These are phyloP conservation scores for Pseudovirgaria hyperparasitica DNA, from an alignment of 2,329 filamentous ascomycete genomes.

Conservation along the genomic window DNA sequence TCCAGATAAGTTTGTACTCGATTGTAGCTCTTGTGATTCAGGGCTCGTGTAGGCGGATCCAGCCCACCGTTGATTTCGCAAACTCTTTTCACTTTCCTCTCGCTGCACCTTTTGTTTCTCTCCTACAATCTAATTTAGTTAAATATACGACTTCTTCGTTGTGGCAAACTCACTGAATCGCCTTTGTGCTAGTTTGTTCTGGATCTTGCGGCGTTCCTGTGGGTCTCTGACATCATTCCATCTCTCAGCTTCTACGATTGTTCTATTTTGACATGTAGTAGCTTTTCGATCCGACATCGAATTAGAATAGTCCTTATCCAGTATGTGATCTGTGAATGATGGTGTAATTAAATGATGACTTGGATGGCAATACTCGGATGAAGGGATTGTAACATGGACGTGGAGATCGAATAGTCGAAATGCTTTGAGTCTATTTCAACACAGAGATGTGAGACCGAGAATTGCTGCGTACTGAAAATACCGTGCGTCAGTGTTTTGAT, in stretches of 20 bases:
- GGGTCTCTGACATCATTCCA: slow-evolving; percentile 60
- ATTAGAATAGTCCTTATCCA: too few species aligned
- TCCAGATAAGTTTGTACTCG: slow-evolving; percentile 46
- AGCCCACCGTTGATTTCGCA: slow-evolving; percentile 50
- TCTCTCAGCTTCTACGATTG: slow-evolving; percentile 46
- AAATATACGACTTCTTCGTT: not conserved
- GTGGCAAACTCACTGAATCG: slow-evolving; percentile 52
- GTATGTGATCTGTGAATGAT: too few species aligned
- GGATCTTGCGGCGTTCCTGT: slow-evolving; percentile 58
- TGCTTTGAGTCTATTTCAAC: too few species aligned
- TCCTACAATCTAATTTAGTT: slow-evolving; percentile 33
- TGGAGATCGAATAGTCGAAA: too few species aligned
- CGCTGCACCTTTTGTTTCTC: slow-evolving; percentile 57
- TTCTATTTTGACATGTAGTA: too few species aligned
- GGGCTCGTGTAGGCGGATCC: slow-evolving; percentile 52
- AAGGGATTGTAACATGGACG: too few species aligned
- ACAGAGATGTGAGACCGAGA: too few species aligned
- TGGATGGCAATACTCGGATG: too few species aligned
- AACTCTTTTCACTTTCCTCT: slow-evolving; percentile 51
- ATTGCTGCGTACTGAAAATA: too few species aligned
- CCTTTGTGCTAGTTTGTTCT: slow-evolving; percentile 63
- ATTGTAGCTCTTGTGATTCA: slow-evolving; percentile 40
- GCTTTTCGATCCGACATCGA: too few species aligned
- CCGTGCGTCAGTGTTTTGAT: too few species aligned
- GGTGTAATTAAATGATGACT: too few species aligned